Percentiles rank a stretch among this genome's conserved stretches.
phyloP scores from a whole-genome alignment of 148 eudicot genomes.

The Camellia japonica region DNA sequence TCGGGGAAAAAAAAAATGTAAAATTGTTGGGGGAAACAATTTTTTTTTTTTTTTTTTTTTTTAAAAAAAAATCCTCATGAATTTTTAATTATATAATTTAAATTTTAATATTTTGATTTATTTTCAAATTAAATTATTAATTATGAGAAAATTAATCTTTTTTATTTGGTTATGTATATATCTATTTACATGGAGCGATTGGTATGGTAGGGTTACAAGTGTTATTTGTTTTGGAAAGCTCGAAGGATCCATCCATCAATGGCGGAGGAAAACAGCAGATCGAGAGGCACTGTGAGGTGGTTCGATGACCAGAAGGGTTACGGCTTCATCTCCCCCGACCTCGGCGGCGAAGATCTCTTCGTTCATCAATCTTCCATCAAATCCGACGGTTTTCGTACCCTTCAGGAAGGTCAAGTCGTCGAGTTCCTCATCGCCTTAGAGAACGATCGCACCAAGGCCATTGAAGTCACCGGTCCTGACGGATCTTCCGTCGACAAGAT shows the following conservation, averaged over 20 bases:
- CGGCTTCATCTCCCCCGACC: conserved; percentile 70
- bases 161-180: too few species aligned
- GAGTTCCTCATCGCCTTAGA: conserved; percentile 47
- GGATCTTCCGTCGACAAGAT: conserved; percentile 28
- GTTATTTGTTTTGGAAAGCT: background rate
- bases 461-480: conserved; percentile 54
- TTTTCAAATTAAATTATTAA: too few species aligned
- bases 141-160: too few species aligned
- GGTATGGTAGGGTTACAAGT: background rate
- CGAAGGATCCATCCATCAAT: conserved; percentile 19
- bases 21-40: too few species aligned
- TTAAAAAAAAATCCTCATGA: too few species aligned
- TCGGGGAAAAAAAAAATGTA: too few species aligned
- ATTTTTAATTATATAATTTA: too few species aligned
- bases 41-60: too few species aligned
- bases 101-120: too few species aligned
- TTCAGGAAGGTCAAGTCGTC: conserved; percentile 43
- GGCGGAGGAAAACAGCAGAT: conserved; percentile 29
- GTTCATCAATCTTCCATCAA: conserved; percentile 62
- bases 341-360: conserved; percentile 59
- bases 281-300: conserved; percentile 39
- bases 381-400: conserved; percentile 60
- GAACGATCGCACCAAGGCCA: conserved; percentile 42
- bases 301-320: conserved; percentile 61
- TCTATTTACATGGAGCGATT: too few species aligned